A percentile compares a stretch with the other conserved stretches of the same genome.
Conservation (phyloP, 768 basidiomycete genomes). For the Hemileccinum impolitum region DNA sequence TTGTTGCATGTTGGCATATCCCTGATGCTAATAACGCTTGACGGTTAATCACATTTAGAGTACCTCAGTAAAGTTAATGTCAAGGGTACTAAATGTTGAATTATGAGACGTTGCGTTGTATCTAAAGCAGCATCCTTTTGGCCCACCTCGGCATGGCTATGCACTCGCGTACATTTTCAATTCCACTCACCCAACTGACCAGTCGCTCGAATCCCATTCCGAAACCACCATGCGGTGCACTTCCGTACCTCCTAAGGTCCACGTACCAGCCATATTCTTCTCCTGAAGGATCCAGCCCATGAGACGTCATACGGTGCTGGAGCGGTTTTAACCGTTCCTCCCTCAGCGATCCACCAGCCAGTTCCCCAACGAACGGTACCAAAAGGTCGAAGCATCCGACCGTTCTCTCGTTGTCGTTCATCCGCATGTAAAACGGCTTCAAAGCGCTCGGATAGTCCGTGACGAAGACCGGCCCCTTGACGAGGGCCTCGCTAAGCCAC, state of each 20-base stretch:
- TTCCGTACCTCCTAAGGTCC: conserved; percentile 80
- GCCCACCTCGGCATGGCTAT: conserved; percentile 90
- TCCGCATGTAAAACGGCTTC: conserved; percentile 98
- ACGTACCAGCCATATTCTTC: conserved; percentile 66
- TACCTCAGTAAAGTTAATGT: too few relatives aligned
- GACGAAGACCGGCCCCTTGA: conserved; percentile 82
- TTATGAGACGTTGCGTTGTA: conserved; percentile 1
- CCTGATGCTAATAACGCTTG: not conserved
- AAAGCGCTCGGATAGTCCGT: conserved; percentile 78
- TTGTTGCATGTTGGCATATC: not conserved
- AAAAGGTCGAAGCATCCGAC: conserved; percentile 97
- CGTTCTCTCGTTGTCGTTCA: conserved; percentile 52
- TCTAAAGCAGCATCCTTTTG: conserved; percentile 66
- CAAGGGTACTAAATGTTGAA: not conserved
- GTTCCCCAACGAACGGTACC: conserved; percentile 83
- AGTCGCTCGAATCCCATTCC: conserved; percentile 95
- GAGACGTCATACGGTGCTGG: conserved; percentile 43
- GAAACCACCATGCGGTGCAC: conserved; percentile 91
- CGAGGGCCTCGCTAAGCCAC: conserved; percentile 72
- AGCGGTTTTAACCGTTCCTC: conserved; percentile 67
- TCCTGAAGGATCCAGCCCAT: conserved; percentile 42
- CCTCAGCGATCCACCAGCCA: conserved; percentile 88
- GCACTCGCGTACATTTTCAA: conserved; percentile 91
- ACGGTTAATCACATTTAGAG: not conserved
- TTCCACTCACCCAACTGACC: conserved; percentile 80